Evolutionary conservation across 2,329 filamentous ascomycete species (phyloP).

Genomic region (Diplodia corticola): DNA sequence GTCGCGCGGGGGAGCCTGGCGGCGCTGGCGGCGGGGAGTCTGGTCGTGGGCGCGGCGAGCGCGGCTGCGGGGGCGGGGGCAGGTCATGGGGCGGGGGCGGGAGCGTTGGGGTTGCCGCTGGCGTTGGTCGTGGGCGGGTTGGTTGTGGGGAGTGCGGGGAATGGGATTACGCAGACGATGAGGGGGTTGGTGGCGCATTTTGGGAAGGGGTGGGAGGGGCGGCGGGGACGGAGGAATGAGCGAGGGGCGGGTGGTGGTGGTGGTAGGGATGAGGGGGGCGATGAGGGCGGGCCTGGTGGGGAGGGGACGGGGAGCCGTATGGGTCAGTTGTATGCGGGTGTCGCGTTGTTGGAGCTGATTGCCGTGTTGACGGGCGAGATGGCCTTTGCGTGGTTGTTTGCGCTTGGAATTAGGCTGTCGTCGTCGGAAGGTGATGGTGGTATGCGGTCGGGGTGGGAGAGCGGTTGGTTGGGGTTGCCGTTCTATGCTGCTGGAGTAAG

Average conservation of each 20-base stretch:
- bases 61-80: background rate
- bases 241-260: background rate
- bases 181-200: constrained; percentile 18
- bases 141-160: background rate
- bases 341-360: constrained; percentile 14
- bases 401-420: background rate
- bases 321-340: constrained; percentile 1
- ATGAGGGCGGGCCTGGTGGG: no score
- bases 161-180: constrained; percentile 20
- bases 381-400: constrained; percentile 16
- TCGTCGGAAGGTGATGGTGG: background rate
- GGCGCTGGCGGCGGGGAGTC: constrained; percentile 1
- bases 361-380: constrained; percentile 10
- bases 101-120: background rate
- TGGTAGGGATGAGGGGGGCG: background rate
- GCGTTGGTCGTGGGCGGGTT: background rate
- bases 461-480: constrained; percentile 12
- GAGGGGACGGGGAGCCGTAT: background rate
- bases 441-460: background rate
- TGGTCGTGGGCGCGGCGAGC: background rate
- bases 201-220: background rate
- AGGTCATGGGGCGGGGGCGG: background rate
- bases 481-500: constrained; percentile 19
- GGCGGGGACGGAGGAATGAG: no score
- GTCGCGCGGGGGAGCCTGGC: background rate